These are phyloP conservation scores for Nemania sp. DNA, from an alignment of 2,329 filamentous ascomycete species.

Conservation along the genomic window DNA sequence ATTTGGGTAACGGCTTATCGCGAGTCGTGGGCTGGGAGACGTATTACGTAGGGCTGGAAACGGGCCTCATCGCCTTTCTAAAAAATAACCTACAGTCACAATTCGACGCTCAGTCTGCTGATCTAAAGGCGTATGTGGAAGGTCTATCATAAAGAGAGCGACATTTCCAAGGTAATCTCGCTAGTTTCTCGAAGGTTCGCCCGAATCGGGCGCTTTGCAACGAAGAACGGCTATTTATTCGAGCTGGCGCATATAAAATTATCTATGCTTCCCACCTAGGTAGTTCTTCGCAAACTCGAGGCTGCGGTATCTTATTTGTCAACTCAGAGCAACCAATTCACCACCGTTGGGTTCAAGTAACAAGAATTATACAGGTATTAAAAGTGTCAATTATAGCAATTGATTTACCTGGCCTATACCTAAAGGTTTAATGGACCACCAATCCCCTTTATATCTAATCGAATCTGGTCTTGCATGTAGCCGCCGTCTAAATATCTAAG, in stretches of 20 bases:
- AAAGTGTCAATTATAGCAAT: neutral
- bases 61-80: constrained; percentile 36
- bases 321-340: neutral
- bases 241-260: neutral
- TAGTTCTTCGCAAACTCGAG: neutral
- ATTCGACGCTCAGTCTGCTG: constrained; percentile 40
- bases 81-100: constrained; percentile 35
- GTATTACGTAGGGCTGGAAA: constrained; percentile 43
- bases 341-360: neutral
- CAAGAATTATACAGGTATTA: neutral
- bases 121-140: constrained; percentile 45
- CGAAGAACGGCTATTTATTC: no score
- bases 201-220: neutral
- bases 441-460: neutral
- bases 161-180: neutral
- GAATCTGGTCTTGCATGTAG: neutral
- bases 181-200: neutral
- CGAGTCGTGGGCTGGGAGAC: constrained; percentile 48
- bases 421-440: neutral
- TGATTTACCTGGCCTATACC: neutral
- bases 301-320: neutral
- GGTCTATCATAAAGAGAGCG: constrained; percentile 10
- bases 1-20: constrained; percentile 41
- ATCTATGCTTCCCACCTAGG: neutral
- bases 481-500: constrained; percentile 1